These are phyloP conservation scores for Oemleria cerasiformis DNA, from an alignment of 306 rosid species.

Conservation along the genomic window DNA sequence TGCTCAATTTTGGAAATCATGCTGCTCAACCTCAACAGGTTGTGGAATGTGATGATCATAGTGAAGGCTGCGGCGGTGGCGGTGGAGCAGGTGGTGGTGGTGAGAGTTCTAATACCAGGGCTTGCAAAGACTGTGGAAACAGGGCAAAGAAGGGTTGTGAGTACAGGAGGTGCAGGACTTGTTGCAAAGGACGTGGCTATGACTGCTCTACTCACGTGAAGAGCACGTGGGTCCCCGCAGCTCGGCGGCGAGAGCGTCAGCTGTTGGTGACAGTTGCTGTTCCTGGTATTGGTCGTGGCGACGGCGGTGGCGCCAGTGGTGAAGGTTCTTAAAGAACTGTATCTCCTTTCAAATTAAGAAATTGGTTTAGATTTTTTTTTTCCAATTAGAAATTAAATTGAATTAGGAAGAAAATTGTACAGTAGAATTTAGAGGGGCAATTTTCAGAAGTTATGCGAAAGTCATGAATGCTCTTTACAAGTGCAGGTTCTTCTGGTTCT, in stretches of 20 bases:
- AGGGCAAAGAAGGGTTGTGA: slow-evolving; percentile 78
- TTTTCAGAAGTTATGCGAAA: background rate
- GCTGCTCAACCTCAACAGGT: slow-evolving; percentile 5
- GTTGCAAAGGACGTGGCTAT: slow-evolving; percentile 72
- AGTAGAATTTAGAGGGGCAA: background rate
- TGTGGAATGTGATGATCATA: slow-evolving; percentile 17
- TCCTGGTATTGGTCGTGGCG: slow-evolving; percentile 13
- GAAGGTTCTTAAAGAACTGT: slow-evolving; percentile 7
- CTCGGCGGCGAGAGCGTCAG: slow-evolving; percentile 57
- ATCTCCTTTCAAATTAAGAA: background rate
- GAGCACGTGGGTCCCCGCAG: slow-evolving; percentile 81
- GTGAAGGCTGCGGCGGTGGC: background rate
- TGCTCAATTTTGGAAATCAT: slow-evolving; percentile 21
- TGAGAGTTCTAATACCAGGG: slow-evolving; percentile 35
- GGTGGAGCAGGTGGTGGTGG: slow-evolving; percentile 23
- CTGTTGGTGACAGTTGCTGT: slow-evolving; percentile 18
- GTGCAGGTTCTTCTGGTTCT: slow-evolving; percentile 31
- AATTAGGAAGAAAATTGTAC: background rate
- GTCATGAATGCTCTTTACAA: background rate
- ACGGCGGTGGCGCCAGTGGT: slow-evolving; percentile 18
- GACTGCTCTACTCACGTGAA: slow-evolving; percentile 69
- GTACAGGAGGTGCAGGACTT: slow-evolving; percentile 67
- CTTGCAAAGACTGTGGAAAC: slow-evolving; percentile 78
- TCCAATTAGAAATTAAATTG: background rate
- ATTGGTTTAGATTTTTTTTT: background rate